A percentile compares a stretch with the other conserved stretches of the same genome.
These are phyloP conservation scores for Lyophyllum atratum DNA, from an alignment of 768 basidiomycete genomes.

Conservation along the genomic window DNA sequence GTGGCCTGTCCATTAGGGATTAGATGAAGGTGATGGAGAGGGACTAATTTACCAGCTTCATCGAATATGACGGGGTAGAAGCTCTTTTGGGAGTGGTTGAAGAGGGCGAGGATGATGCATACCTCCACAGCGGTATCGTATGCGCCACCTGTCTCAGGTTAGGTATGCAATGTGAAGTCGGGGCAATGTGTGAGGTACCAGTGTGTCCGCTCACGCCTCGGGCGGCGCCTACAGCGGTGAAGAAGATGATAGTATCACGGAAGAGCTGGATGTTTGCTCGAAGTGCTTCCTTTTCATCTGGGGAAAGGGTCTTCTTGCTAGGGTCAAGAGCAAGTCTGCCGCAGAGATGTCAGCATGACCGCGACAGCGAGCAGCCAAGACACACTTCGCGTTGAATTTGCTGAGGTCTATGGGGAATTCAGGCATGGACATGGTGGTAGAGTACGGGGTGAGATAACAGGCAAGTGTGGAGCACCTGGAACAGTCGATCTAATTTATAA, in stretches of 20 bases:
- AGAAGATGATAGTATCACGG: constrained; percentile 83
- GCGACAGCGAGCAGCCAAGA: not conserved
- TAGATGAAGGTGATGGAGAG: not conserved
- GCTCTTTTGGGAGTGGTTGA: constrained; percentile 57
- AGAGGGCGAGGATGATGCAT: constrained; percentile 73
- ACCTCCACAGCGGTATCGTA: constrained; percentile 86
- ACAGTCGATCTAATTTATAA: not conserved
- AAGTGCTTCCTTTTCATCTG: constrained; percentile 61
- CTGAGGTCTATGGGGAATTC: constrained; percentile 80
- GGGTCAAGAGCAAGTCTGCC: constrained; percentile 74
- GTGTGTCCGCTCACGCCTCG: constrained; percentile 88
- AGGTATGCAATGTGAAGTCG: not conserved
- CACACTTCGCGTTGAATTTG: constrained; percentile 67
- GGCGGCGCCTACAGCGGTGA: constrained; percentile 85
- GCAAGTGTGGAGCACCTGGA: not conserved
- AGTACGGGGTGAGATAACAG: constrained; percentile 1
- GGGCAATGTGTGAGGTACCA: constrained; percentile 37
- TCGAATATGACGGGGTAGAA: constrained; percentile 76
- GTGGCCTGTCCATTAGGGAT: constrained; percentile 54
- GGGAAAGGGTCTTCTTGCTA: constrained; percentile 57
- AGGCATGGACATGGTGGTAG: constrained; percentile 28
- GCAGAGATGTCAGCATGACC: not conserved
- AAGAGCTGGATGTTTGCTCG: constrained; percentile 75
- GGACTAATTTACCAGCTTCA: constrained; percentile 63
- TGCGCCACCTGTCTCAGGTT: constrained; percentile 49